Evolutionary conservation across 495 filamentous ascomycete species (phyloP).

Genomic region (Astrothelium subdiscretum): DNA sequence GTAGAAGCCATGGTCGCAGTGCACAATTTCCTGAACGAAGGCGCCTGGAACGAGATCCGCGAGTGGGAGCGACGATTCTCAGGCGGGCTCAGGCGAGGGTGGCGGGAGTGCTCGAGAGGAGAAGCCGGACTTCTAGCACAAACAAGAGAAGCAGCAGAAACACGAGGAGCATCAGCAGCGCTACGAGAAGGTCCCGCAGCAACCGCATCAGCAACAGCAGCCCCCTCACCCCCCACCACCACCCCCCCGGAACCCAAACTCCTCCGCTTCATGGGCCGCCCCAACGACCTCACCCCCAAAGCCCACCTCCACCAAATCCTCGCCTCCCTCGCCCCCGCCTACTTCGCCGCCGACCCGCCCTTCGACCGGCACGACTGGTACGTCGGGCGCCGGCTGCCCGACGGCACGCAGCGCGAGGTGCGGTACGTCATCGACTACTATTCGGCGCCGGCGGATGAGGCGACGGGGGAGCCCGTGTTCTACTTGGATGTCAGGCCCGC

Average conservation of each 20-base stretch:
- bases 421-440: slow-evolving; percentile 99
- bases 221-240: not conserved
- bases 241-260: slow-evolving; percentile 52
- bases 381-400: slow-evolving; percentile 55
- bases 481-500: slow-evolving; percentile 95
- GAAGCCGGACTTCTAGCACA: slow-evolving; percentile 39
- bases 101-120: slow-evolving; percentile 61
- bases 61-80: slow-evolving; percentile 82
- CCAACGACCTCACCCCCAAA: slow-evolving; percentile 82
- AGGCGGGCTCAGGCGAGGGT: slow-evolving; percentile 56
- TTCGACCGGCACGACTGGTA: slow-evolving; percentile 99
- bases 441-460: slow-evolving; percentile 70
- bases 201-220: not conserved
- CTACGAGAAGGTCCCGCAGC: too few relatives aligned
- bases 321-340: slow-evolving; percentile 65
- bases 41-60: slow-evolving; percentile 88
- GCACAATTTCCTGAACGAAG: slow-evolving; percentile 96
- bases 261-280: slow-evolving; percentile 75
- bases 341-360: slow-evolving; percentile 71
- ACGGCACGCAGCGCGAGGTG: slow-evolving; percentile 54
- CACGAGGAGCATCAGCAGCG: not conserved
- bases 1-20: slow-evolving; percentile 97
- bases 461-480: slow-evolving; percentile 88
- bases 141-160: not conserved
- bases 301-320: slow-evolving; percentile 67